Base-by-base conservation (phyloP, 139 green algal genomes). In the Cymbomonas tetramitiformis region DNA sequence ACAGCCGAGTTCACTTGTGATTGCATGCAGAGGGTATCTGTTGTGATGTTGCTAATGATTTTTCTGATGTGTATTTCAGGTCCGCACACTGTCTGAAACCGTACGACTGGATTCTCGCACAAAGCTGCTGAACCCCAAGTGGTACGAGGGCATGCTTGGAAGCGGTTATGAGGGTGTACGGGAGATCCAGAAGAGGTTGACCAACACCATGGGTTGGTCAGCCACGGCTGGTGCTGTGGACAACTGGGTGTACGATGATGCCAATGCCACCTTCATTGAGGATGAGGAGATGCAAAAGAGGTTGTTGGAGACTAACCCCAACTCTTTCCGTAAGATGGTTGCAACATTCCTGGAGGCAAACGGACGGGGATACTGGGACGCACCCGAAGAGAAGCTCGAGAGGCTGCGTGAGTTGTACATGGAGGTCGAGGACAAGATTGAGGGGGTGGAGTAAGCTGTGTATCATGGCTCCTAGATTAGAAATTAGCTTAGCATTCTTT, bases 71-170 rank as follows among this genome's bases (percentile, higher is more conserved):
- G n/a, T n/a, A n/a, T n/a, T n/a, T n/a, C n/a, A n/a, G n/a, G 91
- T 98, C 30, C 81, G 91, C 25, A 87, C 84, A 3, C 79, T 98
- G 61, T 69, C 70, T 18, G 86, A 95, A 78, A 96, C 88, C 0
- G 87, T 98, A 38, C 81, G 91, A 48, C 76, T 98, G 50, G 91
- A 98, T 62, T 83, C 91, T 0, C 84, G 91, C 69, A 98, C 91
- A 39, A 98, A 98, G 87, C 84, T 98, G 74, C 80, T 98, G 28
- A 98, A 98, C 81, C 91, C 91, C 64, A 98, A 98, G 83, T 98
- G 91, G 91, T 98, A 97, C 57, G 90, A 98, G 79, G 90, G 85
- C 71, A 96, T 97, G 90, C 62, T 98, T 33, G 47, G 43, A 56
- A 80, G 56, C 44, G 91, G 91, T 28, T 98, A 98, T 68, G 91